A percentile compares a stretch with the other conserved stretches of the same genome.
Conservation (phyloP, 2,329 filamentous ascomycete genomes). For the Colletotrichum theobromicola region DNA sequence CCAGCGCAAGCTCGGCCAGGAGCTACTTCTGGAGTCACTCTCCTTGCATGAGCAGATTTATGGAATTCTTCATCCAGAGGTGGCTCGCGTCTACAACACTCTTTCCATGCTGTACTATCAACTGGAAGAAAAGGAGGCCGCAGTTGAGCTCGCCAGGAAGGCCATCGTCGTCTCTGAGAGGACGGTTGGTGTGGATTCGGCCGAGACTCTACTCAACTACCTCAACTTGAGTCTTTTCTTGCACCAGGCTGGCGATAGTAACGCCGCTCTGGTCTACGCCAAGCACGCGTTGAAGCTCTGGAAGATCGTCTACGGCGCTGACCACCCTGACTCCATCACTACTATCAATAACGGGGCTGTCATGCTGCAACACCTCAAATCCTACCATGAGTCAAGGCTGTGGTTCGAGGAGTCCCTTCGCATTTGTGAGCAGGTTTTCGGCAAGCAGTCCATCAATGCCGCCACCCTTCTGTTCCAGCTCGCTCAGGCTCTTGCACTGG, state of each 20-base stretch:
- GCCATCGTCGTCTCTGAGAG: conserved; percentile 95
- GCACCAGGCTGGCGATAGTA: conserved; percentile 90
- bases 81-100: conserved; percentile 93
- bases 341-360: conserved; percentile 98
- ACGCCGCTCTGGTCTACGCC: conserved; percentile 84
- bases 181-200: conserved; percentile 90
- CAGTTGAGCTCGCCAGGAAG: conserved; percentile 94
- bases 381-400: conserved; percentile 89
- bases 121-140: conserved; percentile 95
- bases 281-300: conserved; percentile 93
- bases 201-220: conserved; percentile 93
- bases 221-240: conserved; percentile 94
- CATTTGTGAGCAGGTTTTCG: conserved; percentile 89
- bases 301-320: conserved; percentile 94
- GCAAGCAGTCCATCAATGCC: conserved; percentile 88
- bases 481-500: conserved; percentile 92
- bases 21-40: conserved; percentile 92
- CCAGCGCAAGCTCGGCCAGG: conserved; percentile 94
- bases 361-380: conserved; percentile 95
- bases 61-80: conserved; percentile 94
- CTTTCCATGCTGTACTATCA: conserved; percentile 96
- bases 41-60: conserved; percentile 99
- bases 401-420: conserved; percentile 96
- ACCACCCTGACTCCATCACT: conserved; percentile 97
- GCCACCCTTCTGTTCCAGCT: conserved; percentile 97